Base-by-base conservation (phyloP, 495 filamentous ascomycete genomes). In the Talaromyces proteolyticus region DNA sequence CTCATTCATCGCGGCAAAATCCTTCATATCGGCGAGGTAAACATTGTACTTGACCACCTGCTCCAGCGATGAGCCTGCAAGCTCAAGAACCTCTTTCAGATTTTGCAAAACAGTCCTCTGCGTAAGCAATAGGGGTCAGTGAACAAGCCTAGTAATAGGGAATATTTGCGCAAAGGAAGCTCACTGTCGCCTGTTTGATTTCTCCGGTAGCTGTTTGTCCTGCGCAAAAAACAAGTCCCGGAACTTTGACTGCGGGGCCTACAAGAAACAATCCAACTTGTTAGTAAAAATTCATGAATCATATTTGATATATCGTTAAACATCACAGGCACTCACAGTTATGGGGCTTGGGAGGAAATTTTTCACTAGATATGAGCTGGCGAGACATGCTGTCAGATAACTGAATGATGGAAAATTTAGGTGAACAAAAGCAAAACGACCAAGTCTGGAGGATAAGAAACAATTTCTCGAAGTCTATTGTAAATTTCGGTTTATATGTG, bases 41-140 rank as follows among this genome's bases (percentile, higher is more conserved):
- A 87, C 78, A 52, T 79, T 84, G 61, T 79, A 77, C 58, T 87
- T 86, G 50, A 88, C 77, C 4, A 86, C 84, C 51, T 82, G 79
- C 45, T 74, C 66, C 14, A 87, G 63, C 16, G 65, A 69, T 14
- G 79, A 83, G 12, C 80, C 80, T 2, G 82, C 76, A 16, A 79
- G 80, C 51, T 79, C 73, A 29, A 89, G 75, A 7, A 88, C 77
- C 23, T 80, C 78, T 8, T 72, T 68, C 16, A 89, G 70, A 61
- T 86, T 88, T 50, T 76, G 70, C 52, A 85, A 63, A 7, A 57
- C 61, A 39, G 49, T 60, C 46, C 52, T 50, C 57, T 63, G 22
- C 42, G 12, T 6, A 11, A 18, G 43, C 22, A 18, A n/a, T n/a
- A n/a, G n/a, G n/a, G n/a, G n/a, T n/a, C n/a, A n/a, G n/a, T n/a